Evolutionary conservation across 108 stramenopile species (phyloP).

Genomic region (Nitzschia putrida): DNA sequence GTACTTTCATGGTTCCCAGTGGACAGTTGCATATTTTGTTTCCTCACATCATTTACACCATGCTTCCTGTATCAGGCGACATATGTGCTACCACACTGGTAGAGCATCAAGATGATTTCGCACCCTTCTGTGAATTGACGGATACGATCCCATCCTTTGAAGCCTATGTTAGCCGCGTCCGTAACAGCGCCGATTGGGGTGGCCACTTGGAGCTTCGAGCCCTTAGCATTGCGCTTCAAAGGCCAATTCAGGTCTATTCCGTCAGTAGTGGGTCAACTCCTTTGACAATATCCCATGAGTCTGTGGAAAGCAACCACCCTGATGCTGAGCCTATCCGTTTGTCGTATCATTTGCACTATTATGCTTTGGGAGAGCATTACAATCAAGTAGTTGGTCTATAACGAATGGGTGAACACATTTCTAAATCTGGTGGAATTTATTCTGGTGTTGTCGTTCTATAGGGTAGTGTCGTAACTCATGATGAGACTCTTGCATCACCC

Average conservation of each 20-base stretch:
- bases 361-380: slow-evolving; percentile 98
- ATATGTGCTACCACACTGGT: slow-evolving; percentile 71
- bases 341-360: slow-evolving; percentile 95
- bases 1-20: not conserved
- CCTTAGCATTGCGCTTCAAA: slow-evolving; percentile 68
- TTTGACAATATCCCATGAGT: slow-evolving; percentile 37
- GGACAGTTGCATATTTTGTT: not conserved
- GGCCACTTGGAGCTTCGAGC: slow-evolving; percentile 96
- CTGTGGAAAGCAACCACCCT: slow-evolving; percentile 13
- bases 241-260: slow-evolving; percentile 86
- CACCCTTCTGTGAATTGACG: slow-evolving; percentile 85
- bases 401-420: no score
- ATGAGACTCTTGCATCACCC: no score
- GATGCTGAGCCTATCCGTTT: slow-evolving; percentile 63
- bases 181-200: slow-evolving; percentile 91
- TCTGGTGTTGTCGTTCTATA: no score
- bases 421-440: no score
- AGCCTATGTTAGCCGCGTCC: slow-evolving; percentile 79
- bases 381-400: slow-evolving; percentile 78
- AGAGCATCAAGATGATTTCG: slow-evolving; percentile 73
- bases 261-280: slow-evolving; percentile 46
- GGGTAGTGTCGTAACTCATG: no score
- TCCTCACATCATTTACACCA: not conserved
- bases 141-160: slow-evolving; percentile 71
- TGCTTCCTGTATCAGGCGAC: slow-evolving; percentile 21